phyloP scores from a whole-genome alignment of 108 stramenopile genomes.

The Fistulifera pelliculosa region DNA sequence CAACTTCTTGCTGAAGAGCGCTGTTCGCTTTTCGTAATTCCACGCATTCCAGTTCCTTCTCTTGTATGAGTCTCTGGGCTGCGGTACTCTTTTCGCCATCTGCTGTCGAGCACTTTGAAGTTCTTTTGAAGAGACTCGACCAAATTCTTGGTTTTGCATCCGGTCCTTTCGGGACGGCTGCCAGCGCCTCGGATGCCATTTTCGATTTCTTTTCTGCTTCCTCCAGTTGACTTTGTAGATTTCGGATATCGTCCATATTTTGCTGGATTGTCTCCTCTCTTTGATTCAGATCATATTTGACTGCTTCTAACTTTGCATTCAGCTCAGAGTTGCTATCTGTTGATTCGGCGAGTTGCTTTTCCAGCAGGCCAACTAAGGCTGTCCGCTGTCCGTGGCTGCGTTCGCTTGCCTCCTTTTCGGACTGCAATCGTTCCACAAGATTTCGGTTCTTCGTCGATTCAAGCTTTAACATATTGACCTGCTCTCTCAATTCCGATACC shows the following conservation, averaged over 20 bases:
- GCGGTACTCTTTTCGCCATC: slow-evolving; percentile 78
- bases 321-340: slow-evolving; percentile 69
- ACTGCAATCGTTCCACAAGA: slow-evolving; percentile 59
- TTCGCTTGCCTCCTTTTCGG: slow-evolving; percentile 72
- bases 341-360: slow-evolving; percentile 69
- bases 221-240: slow-evolving; percentile 26
- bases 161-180: slow-evolving; percentile 38
- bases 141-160: slow-evolving; percentile 42
- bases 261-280: slow-evolving; percentile 53
- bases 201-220: slow-evolving; percentile 36
- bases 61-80: slow-evolving; percentile 73
- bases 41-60: slow-evolving; percentile 66
- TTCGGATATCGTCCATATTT: slow-evolving; percentile 35
- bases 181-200: slow-evolving; percentile 39
- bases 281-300: slow-evolving; percentile 62
- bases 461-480: slow-evolving; percentile 67
- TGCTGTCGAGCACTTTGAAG: slow-evolving; percentile 66
- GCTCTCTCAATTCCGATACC: slow-evolving; percentile 47
- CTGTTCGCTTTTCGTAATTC: slow-evolving; percentile 60
- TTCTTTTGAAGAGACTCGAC: slow-evolving; percentile 65
- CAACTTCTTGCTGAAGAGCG: slow-evolving; percentile 71
- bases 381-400: slow-evolving; percentile 80
- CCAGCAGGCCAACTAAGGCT: slow-evolving; percentile 83
- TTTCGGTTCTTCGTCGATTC: slow-evolving; percentile 64
- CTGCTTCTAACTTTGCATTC: slow-evolving; percentile 71